Percentiles rank a stretch among this genome's conserved stretches.
phyloP scores from a whole-genome alignment of 2,329 filamentous ascomycete species.

The Fusarium compactum region DNA sequence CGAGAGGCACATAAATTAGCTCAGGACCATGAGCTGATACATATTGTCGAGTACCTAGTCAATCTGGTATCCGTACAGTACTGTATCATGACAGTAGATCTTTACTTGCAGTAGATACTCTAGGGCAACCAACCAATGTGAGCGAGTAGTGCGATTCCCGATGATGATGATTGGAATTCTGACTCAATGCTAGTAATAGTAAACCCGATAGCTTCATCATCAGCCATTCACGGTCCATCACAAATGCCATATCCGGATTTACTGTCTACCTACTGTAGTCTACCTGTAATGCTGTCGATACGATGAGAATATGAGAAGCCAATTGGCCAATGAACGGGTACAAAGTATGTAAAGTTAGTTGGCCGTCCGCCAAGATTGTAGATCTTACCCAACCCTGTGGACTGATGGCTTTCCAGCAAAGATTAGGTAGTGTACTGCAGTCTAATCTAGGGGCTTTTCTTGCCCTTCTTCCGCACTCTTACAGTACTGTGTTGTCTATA shows the following conservation, averaged over 20 bases:
- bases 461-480: background rate
- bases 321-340: constrained; percentile 23
- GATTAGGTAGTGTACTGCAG: background rate
- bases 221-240: background rate
- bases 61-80: background rate
- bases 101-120: constrained; percentile 4
- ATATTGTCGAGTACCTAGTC: constrained; percentile 9
- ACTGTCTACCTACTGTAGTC: background rate
- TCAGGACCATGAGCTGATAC: constrained; percentile 12
- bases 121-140: background rate
- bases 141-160: background rate
- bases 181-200: background rate
- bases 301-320: background rate
- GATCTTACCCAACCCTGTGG: constrained; percentile 4
- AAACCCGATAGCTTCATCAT: constrained; percentile 1
- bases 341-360: background rate
- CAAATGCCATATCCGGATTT: constrained; percentile 6
- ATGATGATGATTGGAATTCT: background rate
- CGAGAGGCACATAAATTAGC: constrained; percentile 11
- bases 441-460: background rate
- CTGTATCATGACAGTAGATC: constrained; percentile 14
- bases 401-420: background rate
- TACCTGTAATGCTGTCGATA: background rate
- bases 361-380: constrained; percentile 2
- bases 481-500: background rate